Evolutionary conservation across 192 early-diverging fungal species (phyloP), one percentile per base, ranked within the genome.

Genomic region (Chytriomyces confervae): DNA sequence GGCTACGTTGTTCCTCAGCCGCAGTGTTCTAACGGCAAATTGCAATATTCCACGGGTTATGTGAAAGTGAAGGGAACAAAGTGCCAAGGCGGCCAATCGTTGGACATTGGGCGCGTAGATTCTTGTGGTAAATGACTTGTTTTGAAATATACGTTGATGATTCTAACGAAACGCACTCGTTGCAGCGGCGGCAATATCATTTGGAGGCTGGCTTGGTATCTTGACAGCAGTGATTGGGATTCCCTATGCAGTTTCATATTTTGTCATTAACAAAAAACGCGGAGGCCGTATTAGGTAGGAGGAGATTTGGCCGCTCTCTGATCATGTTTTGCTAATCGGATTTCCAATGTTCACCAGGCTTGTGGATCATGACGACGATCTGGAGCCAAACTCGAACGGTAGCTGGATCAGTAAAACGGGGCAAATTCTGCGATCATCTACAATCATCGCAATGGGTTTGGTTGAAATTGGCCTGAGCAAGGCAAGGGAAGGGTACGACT

Each of bases 241-340:
- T 48, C 80, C 84, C 5, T 71, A 44, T 7, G 78, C 18, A 7
- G 62, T 85, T 23, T 77, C 84, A 5, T 63, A 43, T n/a, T 57
- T n/a, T 18, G 72, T 85, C 36, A 66, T 82, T 7, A 47, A 79
- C 29, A 66, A 78, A 67, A 62, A 76, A 23, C 69, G 77, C 24
- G 66, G 78, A 65, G 84, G 84, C 29, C 68, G 81, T 57, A 85
- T 85, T 63, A 10, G 84, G 79, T 82, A 75, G 20, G 63, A 23
- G 8, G 23, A 61, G 62, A 13, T 60, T 10, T 60, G 11, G 9
- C n/a, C 45, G 16, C 7, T 29, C 13, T 50, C 36, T 43, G 20
- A 51, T 47, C 29, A 18, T 46, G 13, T 50, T 18, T 70, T 11
- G 11, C 29, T 72, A 75, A 13, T 45, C 23, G 69, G 72, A n/a